phyloP scores from a whole-genome alignment of 495 filamentous ascomycete genomes.

The Saxispiralis lemnorum region DNA sequence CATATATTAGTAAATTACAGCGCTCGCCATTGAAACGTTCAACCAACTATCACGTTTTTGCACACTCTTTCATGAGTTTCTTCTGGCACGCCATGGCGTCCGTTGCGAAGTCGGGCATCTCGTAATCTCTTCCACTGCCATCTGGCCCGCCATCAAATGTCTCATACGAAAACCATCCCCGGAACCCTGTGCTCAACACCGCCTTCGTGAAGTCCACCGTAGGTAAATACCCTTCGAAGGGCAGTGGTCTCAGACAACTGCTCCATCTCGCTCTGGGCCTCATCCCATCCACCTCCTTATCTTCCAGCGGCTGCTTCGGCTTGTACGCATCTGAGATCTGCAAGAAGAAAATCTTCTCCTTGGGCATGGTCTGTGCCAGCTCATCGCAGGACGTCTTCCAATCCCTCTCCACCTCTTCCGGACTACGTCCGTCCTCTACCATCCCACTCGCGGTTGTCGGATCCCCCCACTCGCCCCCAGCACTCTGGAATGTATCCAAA shows the following conservation, averaged over 20 bases:
- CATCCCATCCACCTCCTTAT: slow-evolving; percentile 30
- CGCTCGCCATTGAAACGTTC: too few species aligned
- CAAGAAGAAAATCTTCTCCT: slow-evolving; percentile 57
- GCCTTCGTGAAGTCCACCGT: slow-evolving; percentile 46
- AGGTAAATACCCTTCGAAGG: slow-evolving; percentile 56
- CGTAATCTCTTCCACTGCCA: slow-evolving; percentile 39
- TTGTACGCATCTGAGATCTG: slow-evolving; percentile 70
- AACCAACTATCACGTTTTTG: slow-evolving; percentile 3
- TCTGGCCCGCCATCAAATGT: slow-evolving; percentile 52
- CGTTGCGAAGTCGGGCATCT: slow-evolving; percentile 40
- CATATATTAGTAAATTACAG: too few species aligned
- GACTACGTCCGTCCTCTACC: slow-evolving; percentile 26
- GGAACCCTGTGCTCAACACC: slow-evolving; percentile 52
- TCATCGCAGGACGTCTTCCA: slow-evolving; percentile 38
- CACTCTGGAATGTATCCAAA: slow-evolving; percentile 69
- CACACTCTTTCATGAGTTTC: slow-evolving; percentile 34
- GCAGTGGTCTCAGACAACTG: slow-evolving; percentile 49
- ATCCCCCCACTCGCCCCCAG: slow-evolving; percentile 59
- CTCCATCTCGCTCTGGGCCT: slow-evolving; percentile 53
- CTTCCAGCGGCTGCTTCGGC: slow-evolving; percentile 33
- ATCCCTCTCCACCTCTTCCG: slow-evolving; percentile 28
- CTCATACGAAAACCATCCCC: slow-evolving; percentile 58
- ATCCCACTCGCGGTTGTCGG: slow-evolving; percentile 48
- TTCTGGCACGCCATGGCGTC: slow-evolving; percentile 40
- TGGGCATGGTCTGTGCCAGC: slow-evolving; percentile 38